phyloP scores from a whole-genome alignment of 805 yeast species.

The Wickerhamiella kurtzmanii region DNA sequence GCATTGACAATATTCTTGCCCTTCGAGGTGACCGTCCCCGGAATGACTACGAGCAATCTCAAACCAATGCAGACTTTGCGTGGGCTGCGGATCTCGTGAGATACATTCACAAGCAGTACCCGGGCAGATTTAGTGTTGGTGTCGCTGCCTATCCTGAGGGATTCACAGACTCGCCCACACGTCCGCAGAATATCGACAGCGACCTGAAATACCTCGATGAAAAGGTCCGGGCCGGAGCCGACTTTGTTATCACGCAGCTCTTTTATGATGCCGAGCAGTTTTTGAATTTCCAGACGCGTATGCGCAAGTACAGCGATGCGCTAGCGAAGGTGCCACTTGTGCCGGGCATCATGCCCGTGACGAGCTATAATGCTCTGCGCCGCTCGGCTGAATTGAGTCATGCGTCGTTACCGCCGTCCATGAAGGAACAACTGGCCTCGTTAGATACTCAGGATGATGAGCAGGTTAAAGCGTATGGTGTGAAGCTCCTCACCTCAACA shows the following conservation, averaged over 20 bases:
- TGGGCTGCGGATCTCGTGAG: constrained; percentile 72
- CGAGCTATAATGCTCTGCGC: constrained; percentile 78
- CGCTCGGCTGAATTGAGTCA: constrained; percentile 92
- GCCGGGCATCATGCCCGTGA: constrained; percentile 97
- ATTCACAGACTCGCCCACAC: constrained; percentile 75
- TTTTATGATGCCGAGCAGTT: constrained; percentile 80
- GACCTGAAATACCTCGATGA: constrained; percentile 74
- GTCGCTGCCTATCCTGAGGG: constrained; percentile 99
- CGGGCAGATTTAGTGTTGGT: constrained; percentile 80
- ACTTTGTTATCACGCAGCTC: constrained; percentile 79
- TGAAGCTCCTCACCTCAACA: constrained; percentile 61
- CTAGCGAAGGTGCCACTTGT: constrained; percentile 66
- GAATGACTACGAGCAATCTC: constrained; percentile 33
- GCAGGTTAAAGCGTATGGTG: constrained; percentile 72
- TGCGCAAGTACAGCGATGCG: constrained; percentile 51
- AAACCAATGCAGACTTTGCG: constrained; percentile 23
- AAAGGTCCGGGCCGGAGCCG: constrained; percentile 89
- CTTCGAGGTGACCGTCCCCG: constrained; percentile 93
- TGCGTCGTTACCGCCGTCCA: constrained; percentile 62
- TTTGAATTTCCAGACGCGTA: constrained; percentile 56
- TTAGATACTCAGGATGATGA: constrained; percentile 83
- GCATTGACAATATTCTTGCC: constrained; percentile 80
- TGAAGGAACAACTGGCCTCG: constrained; percentile 47
- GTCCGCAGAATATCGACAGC: constrained; percentile 47
- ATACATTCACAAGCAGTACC: constrained; percentile 55